Conservation (phyloP, 371 early-diverging fungal species). For the Lichtheimia ornata region DNA sequence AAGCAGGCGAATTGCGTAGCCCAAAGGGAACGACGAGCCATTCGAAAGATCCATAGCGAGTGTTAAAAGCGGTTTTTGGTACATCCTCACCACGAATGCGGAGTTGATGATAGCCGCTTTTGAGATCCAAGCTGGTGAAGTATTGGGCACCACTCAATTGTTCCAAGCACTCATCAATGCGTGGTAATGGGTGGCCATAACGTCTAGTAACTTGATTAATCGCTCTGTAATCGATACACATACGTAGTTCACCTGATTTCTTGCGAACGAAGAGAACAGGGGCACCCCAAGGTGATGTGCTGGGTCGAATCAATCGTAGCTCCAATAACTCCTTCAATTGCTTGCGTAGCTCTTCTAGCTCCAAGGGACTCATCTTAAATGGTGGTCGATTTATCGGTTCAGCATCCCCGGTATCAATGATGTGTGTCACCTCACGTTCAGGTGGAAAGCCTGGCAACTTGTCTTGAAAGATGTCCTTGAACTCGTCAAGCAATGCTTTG, state of each 20-base stretch:
- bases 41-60: constrained; percentile 43
- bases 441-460: background rate
- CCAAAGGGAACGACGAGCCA: constrained; percentile 56
- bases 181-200: background rate
- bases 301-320: background rate
- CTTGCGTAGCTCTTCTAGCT: constrained; percentile 4
- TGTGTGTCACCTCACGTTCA: no score
- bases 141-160: constrained; percentile 21
- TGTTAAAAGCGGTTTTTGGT: constrained; percentile 26
- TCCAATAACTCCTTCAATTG: constrained; percentile 7
- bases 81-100: constrained; percentile 13
- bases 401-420: no score
- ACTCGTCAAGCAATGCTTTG: background rate
- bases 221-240: background rate
- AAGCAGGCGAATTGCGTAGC: constrained; percentile 32
- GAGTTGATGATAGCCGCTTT: constrained; percentile 35
- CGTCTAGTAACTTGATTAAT: background rate
- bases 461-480: background rate
- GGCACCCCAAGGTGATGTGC: background rate
- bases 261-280: no score
- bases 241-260: background rate
- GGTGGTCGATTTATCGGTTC: background rate
- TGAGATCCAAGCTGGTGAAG: constrained; percentile 54
- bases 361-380: constrained; percentile 10
- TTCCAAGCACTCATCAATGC: constrained; percentile 49